phyloP scores from a whole-genome alignment of 176 grass and related monocot species.

The Juncus inflexus region DNA sequence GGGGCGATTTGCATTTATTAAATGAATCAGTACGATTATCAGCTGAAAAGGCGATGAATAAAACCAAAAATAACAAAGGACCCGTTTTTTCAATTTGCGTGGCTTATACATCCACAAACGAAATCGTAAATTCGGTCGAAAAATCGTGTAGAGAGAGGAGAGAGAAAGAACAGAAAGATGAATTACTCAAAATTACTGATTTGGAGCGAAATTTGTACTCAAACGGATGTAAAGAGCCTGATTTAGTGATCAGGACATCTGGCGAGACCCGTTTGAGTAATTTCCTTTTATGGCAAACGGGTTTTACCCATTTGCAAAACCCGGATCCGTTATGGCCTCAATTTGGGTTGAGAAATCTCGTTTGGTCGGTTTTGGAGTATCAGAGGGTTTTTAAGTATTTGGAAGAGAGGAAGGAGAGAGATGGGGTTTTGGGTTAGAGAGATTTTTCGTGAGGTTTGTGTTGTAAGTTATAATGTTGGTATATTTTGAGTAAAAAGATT shows the following conservation, averaged over 20 bases:
- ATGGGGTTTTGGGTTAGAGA: background rate
- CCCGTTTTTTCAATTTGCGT: slow-evolving; percentile 68
- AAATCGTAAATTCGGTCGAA: slow-evolving; percentile 58
- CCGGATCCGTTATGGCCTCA: slow-evolving; percentile 64
- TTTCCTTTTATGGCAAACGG: slow-evolving; percentile 79
- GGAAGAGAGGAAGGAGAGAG: slow-evolving; percentile 44
- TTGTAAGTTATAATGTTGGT: too few relatives aligned
- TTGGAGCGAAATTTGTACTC: slow-evolving; percentile 59
- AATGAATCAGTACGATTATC: slow-evolving; percentile 40
- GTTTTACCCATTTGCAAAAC: slow-evolving; percentile 64
- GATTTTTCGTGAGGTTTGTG: too few relatives aligned
- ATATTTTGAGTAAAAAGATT: too few relatives aligned
- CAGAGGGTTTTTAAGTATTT: slow-evolving; percentile 49
- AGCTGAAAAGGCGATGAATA: slow-evolving; percentile 51
- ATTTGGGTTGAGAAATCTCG: slow-evolving; percentile 50
- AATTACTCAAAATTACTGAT: slow-evolving; percentile 37
- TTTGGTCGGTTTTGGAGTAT: slow-evolving; percentile 62
- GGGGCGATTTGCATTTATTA: slow-evolving; percentile 61
- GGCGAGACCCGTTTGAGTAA: slow-evolving; percentile 80
- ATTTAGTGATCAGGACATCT: slow-evolving; percentile 71
- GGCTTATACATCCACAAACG: slow-evolving; percentile 68
- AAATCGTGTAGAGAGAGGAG: slow-evolving; percentile 37
- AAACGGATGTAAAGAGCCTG: slow-evolving; percentile 49
- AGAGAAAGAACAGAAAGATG: slow-evolving; percentile 19
- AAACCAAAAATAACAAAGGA: slow-evolving; percentile 55